phyloP scores from a whole-genome alignment of 306 rosid genomes.

The Senna siamea region DNA sequence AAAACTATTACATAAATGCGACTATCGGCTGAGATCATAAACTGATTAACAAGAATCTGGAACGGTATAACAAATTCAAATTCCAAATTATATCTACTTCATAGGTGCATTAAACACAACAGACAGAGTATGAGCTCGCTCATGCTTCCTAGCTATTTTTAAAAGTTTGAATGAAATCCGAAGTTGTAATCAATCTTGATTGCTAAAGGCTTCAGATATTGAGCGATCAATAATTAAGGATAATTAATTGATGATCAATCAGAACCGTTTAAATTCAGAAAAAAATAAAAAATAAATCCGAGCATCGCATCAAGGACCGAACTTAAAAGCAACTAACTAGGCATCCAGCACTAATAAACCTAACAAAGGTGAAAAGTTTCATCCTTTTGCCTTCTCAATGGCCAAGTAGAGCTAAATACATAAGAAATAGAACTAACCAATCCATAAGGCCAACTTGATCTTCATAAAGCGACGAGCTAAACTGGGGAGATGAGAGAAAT shows the following conservation, averaged over 20 bases:
- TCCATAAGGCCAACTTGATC: constrained; percentile 98
- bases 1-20: background rate
- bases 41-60: constrained; percentile 12
- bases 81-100: background rate
- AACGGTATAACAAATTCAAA: background rate
- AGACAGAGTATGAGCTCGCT: background rate
- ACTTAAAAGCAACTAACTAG: background rate
- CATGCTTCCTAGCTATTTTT: background rate
- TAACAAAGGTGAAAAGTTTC: background rate
- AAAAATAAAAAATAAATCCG: background rate
- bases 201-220: background rate
- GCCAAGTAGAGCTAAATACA: constrained; percentile 7
- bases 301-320: background rate
- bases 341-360: constrained; percentile 7
- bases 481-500: constrained; percentile 42
- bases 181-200: background rate
- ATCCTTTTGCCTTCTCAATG: background rate
- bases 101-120: background rate
- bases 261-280: constrained; percentile 8
- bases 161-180: background rate
- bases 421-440: constrained; percentile 63
- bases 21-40: background rate
- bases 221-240: constrained; percentile 7
- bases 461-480: constrained; percentile 67
- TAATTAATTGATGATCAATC: background rate